Percentiles rank a stretch among this genome's conserved stretches.
phyloP scores from a whole-genome alignment of 2,329 filamentous ascomycete species.

The Aureobasidium vineae region DNA sequence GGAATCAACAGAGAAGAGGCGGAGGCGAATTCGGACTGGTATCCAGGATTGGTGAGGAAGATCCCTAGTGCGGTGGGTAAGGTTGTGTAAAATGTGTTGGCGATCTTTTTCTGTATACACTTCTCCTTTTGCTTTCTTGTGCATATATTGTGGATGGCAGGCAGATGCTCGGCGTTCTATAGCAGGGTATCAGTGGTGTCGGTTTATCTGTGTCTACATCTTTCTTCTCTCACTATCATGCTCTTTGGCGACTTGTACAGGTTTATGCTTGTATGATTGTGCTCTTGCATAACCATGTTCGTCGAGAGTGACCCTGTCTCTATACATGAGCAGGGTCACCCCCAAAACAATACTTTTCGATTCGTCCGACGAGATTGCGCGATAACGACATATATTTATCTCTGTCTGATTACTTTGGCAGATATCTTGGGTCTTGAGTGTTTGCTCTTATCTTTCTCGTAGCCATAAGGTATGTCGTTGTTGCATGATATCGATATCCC shows the following conservation, averaged over 20 bases:
- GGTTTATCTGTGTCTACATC: neutral
- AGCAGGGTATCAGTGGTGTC: neutral
- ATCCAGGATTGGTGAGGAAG: slow-evolving; percentile 13
- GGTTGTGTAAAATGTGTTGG: neutral
- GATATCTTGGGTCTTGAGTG: neutral
- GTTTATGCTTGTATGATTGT: too few relatives aligned
- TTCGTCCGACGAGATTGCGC: neutral
- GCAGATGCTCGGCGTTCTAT: too few relatives aligned
- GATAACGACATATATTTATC: neutral
- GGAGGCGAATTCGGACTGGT: neutral
- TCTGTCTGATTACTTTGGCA: neutral
- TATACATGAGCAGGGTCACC: neutral
- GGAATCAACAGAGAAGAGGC: too few relatives aligned
- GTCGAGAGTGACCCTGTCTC: neutral
- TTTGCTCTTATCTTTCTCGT: too few relatives aligned
- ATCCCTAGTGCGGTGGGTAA: slow-evolving; percentile 8
- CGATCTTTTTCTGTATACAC: too few relatives aligned
- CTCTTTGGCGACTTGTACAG: neutral
- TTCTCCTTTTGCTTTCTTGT: neutral
- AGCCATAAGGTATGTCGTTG: too few relatives aligned
- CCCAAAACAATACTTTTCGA: neutral
- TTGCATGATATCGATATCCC: too few relatives aligned
- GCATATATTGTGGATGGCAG: neutral
- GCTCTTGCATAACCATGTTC: too few relatives aligned
- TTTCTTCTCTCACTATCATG: neutral